Conservation (phyloP, 208 protist species). For the Zelonia costaricensis region DNA sequence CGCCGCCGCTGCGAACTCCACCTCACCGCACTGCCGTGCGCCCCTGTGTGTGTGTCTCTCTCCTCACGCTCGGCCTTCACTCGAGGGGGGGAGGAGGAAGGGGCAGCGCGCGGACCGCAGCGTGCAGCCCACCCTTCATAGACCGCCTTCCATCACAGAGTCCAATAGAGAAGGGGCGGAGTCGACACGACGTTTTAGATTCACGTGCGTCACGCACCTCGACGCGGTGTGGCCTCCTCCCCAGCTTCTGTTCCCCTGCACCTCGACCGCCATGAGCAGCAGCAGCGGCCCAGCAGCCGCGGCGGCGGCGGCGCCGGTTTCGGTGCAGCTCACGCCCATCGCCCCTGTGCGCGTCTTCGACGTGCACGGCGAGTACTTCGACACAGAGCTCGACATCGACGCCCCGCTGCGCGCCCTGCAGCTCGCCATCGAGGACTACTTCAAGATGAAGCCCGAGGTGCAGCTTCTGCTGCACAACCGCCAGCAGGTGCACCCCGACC, state of each 20-base stretch:
- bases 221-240: no score
- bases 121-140: no score
- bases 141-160: no score
- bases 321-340: constrained; percentile 73
- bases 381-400: constrained; percentile 81
- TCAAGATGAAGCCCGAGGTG: constrained; percentile 76
- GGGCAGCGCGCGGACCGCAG: no score
- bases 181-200: no score
- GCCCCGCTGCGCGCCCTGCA: constrained; percentile 70
- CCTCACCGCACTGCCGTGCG: background rate
- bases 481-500: constrained; percentile 54
- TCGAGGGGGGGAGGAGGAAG: no score
- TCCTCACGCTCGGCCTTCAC: background rate
- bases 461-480: constrained; percentile 85
- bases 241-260: background rate
- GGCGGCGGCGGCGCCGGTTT: constrained; percentile 14
- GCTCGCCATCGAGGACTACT: constrained; percentile 82
- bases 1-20: no score
- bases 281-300: background rate
- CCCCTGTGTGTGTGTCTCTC: background rate
- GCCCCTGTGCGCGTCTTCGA: constrained; percentile 75
- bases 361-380: constrained; percentile 78
- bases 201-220: background rate
- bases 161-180: no score
- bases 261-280: constrained; percentile 3